Evolutionary conservation across 768 basidiomycete species (phyloP).

Genomic region (Leucosporidium creatinivorum): DNA sequence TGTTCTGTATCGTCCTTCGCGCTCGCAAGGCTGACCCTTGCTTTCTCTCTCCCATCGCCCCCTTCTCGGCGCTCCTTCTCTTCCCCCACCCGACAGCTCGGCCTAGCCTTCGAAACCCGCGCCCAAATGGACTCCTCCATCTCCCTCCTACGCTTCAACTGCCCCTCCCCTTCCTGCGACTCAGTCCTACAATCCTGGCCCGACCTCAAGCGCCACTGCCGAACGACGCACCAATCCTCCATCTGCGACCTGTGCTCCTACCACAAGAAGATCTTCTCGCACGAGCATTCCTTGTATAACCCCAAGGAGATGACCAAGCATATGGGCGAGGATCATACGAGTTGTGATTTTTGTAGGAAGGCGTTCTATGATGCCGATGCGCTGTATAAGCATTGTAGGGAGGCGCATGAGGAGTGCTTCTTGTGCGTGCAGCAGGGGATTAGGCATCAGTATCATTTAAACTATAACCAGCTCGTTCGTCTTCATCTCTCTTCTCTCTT

Average conservation of each 20-base stretch:
- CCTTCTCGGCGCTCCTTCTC: neutral
- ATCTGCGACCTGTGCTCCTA: slow-evolving; percentile 86
- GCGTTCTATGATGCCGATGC: slow-evolving; percentile 87
- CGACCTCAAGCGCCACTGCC: slow-evolving; percentile 76
- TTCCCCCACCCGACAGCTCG: slow-evolving; percentile 48
- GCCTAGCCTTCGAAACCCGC: slow-evolving; percentile 75
- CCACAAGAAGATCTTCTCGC: slow-evolving; percentile 86
- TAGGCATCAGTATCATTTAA: slow-evolving; percentile 87
- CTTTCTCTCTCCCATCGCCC: neutral
- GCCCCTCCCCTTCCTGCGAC: slow-evolving; percentile 67
- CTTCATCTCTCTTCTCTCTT: slow-evolving; percentile 64
- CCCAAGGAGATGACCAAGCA: slow-evolving; percentile 18
- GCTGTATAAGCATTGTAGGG: slow-evolving; percentile 85
- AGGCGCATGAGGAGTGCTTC: slow-evolving; percentile 92
- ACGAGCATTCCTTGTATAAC: slow-evolving; percentile 83
- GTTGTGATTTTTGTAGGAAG: slow-evolving; percentile 28
- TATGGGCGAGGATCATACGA: slow-evolving; percentile 21
- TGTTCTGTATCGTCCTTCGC: neutral
- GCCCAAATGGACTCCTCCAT: slow-evolving; percentile 95
- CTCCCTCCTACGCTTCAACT: slow-evolving; percentile 86
- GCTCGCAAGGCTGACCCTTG: neutral
- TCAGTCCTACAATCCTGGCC: slow-evolving; percentile 82
- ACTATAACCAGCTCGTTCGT: slow-evolving; percentile 97
- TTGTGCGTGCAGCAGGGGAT: slow-evolving; percentile 67
- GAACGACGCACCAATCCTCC: slow-evolving; percentile 63